Percentiles rank a stretch among this genome's conserved stretches.
These are phyloP conservation scores for Ogataea neopini DNA, from an alignment of 805 yeast genomes.

Conservation along the genomic window DNA sequence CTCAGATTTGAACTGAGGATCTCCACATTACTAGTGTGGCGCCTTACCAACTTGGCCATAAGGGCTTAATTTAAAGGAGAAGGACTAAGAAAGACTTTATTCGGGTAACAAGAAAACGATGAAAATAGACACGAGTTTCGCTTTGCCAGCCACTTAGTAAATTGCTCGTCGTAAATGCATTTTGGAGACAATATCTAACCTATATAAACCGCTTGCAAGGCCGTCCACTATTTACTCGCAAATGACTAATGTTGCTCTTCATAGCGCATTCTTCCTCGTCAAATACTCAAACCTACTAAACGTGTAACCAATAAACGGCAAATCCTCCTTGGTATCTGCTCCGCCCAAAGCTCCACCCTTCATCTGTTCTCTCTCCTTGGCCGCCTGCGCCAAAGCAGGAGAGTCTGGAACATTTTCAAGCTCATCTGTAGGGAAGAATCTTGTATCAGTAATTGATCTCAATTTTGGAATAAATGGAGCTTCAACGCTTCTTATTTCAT, in stretches of 20 bases:
- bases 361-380: slow-evolving; percentile 59
- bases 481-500: slow-evolving; percentile 77
- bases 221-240: neutral
- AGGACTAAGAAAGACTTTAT: no score
- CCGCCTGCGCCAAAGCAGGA: slow-evolving; percentile 70
- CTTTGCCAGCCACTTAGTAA: no score
- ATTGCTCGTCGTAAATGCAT: no score
- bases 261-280: slow-evolving; percentile 67
- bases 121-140: no score
- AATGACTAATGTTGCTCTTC: neutral
- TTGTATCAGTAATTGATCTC: slow-evolving; percentile 89
- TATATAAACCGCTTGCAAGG: neutral
- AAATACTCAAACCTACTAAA: slow-evolving; percentile 92
- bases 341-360: slow-evolving; percentile 42
- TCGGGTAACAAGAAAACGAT: no score
- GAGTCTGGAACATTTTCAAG: slow-evolving; percentile 92
- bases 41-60: slow-evolving; percentile 40
- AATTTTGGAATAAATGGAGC: slow-evolving; percentile 94
- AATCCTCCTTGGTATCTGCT: slow-evolving; percentile 70
- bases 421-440: slow-evolving; percentile 98
- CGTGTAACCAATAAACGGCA: slow-evolving; percentile 97
- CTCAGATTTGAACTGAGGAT: slow-evolving; percentile 39
- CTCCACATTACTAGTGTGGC: slow-evolving; percentile 39
- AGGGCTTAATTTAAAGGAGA: slow-evolving; percentile 27
- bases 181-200: neutral